These are phyloP conservation scores for Penicillium sp. DNA, from an alignment of 2,329 filamentous ascomycete species.

Conservation along the genomic window DNA sequence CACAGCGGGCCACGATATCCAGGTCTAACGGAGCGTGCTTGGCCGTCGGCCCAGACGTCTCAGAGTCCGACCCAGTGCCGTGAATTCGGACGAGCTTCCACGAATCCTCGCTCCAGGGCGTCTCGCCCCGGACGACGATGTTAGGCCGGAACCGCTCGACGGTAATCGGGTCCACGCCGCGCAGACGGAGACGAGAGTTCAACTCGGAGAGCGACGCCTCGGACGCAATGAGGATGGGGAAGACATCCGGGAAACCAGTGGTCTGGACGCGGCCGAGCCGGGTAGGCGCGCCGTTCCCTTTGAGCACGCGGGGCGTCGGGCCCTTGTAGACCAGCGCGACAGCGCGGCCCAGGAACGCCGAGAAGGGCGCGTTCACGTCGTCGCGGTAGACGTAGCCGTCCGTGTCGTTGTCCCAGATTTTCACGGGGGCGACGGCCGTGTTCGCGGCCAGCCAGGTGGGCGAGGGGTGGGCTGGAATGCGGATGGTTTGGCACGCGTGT, in stretches of 20 bases:
- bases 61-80: slow-evolving; percentile 4
- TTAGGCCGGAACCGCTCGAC: slow-evolving; percentile 65
- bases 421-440: slow-evolving; percentile 50
- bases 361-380: slow-evolving; percentile 54
- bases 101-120: slow-evolving; percentile 61
- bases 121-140: slow-evolving; percentile 56
- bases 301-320: slow-evolving; percentile 54
- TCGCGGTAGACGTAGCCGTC: slow-evolving; percentile 56
- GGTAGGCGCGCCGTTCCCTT: slow-evolving; percentile 55
- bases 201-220: slow-evolving; percentile 58
- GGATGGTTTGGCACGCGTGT: slow-evolving; percentile 33
- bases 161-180: slow-evolving; percentile 49
- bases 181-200: slow-evolving; percentile 50
- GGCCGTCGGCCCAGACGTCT: background rate
- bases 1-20: slow-evolving; percentile 59
- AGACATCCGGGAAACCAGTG: slow-evolving; percentile 60
- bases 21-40: slow-evolving; percentile 40
- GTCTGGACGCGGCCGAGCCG: slow-evolving; percentile 54
- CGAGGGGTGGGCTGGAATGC: slow-evolving; percentile 56
- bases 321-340: slow-evolving; percentile 62
- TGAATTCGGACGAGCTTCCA: slow-evolving; percentile 57
- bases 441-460: slow-evolving; percentile 54
- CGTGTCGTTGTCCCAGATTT: slow-evolving; percentile 60
- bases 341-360: slow-evolving; percentile 54
- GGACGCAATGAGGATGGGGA: slow-evolving; percentile 56